Evolutionary conservation across 495 filamentous ascomycete species (phyloP).

Genomic region (Aspergillus ellipticus): DNA sequence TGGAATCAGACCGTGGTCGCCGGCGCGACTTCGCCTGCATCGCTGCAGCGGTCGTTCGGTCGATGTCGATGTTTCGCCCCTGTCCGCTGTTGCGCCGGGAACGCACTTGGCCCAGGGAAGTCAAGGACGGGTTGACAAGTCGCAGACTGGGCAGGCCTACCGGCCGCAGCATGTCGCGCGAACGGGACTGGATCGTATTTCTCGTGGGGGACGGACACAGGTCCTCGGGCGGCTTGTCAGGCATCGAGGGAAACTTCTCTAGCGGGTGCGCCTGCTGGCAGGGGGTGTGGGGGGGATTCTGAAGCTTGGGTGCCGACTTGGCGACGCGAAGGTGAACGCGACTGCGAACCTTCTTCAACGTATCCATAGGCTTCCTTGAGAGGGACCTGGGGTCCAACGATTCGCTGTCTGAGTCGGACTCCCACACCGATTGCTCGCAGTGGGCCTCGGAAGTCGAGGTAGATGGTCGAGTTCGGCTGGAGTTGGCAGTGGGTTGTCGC

Average conservation of each 20-base stretch:
- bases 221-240: constrained; percentile 18
- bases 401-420: constrained; percentile 45
- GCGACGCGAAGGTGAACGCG: constrained; percentile 43
- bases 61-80: constrained; percentile 27
- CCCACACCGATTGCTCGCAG: constrained; percentile 46
- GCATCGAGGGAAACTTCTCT: constrained; percentile 36
- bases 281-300: constrained; percentile 10
- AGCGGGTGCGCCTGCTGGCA: constrained; percentile 13
- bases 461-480: constrained; percentile 35
- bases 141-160: constrained; percentile 34
- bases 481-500: constrained; percentile 35
- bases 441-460: constrained; percentile 33
- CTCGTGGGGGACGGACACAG: constrained; percentile 6
- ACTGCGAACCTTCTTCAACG: constrained; percentile 46
- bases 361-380: constrained; percentile 41
- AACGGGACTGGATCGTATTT: constrained; percentile 20
- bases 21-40: constrained; percentile 38
- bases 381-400: constrained; percentile 35
- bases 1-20: constrained; percentile 32
- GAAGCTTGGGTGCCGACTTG: constrained; percentile 40
- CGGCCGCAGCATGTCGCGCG: constrained; percentile 26
- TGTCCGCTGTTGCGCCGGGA: constrained; percentile 30
- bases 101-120: constrained; percentile 30
- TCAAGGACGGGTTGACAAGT: constrained; percentile 38
- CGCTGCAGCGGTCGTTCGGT: constrained; percentile 37